Evolutionary conservation across 75 land plant species (phyloP).

Genomic region (Pinus tabuliformis): DNA sequence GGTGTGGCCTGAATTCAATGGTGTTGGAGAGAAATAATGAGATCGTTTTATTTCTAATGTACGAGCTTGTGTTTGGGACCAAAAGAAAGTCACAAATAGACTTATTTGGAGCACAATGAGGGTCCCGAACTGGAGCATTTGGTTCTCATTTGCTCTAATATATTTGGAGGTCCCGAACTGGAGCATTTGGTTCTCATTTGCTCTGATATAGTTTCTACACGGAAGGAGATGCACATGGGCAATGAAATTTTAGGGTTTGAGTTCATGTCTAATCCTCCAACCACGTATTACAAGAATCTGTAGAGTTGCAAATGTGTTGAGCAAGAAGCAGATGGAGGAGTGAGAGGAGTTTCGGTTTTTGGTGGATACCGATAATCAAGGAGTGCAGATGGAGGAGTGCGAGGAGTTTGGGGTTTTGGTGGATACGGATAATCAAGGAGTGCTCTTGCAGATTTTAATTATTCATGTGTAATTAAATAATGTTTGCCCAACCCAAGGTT

Average conservation of each 20-base stretch:
- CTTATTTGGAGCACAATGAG: slow-evolving; percentile 91
- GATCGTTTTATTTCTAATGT: slow-evolving; percentile 80
- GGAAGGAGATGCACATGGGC: slow-evolving; percentile 73
- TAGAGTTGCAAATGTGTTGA: slow-evolving; percentile 64
- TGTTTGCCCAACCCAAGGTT: too few relatives aligned
- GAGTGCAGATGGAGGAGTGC: slow-evolving; percentile 83
- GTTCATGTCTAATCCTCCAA: slow-evolving; percentile 91
- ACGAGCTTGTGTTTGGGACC: slow-evolving; percentile 93
- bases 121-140: slow-evolving; percentile 95
- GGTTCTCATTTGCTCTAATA: slow-evolving; percentile 68
- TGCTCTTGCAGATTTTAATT: slow-evolving; percentile 75
- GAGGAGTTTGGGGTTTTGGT: slow-evolving; percentile 90
- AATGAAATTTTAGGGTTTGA: slow-evolving; percentile 81
- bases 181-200: slow-evolving; percentile 88
- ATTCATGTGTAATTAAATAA: too few relatives aligned
- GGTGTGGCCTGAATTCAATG: slow-evolving; percentile 89
- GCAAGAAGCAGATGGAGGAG: slow-evolving; percentile 66
- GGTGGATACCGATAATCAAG: slow-evolving; percentile 96
- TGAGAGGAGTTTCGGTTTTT: slow-evolving; percentile 92
- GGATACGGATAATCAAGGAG: slow-evolving; percentile 26
- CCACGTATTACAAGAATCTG: slow-evolving; percentile 79
- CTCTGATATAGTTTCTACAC: slow-evolving; percentile 65
- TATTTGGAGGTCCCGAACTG: slow-evolving; percentile 69
- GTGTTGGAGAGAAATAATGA: slow-evolving; percentile 92
- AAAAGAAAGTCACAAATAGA: slow-evolving; percentile 95